Evolutionary conservation across 176 grass and related monocot genomes (phyloP), one percentile per base, ranked within the genome.

Genomic region (Oryza brachyantha): DNA sequence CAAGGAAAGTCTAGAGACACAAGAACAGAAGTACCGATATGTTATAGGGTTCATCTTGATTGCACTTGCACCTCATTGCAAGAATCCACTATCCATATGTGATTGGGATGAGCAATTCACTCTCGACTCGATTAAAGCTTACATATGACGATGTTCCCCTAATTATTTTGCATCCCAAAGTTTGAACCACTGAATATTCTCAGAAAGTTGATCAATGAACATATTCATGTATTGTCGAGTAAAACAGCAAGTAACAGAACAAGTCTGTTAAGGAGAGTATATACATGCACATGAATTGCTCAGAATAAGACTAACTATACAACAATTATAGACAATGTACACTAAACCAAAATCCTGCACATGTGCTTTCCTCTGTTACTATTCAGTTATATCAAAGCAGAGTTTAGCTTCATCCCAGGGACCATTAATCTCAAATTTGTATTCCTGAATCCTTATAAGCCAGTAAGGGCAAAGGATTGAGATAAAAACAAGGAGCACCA

Each of bases 361-460:
- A 72, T 48, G 35, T 50, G 14, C 78, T 22, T 63, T 75, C 16
- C 16, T 46, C 52, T 55, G 5, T 76, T 64, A n/a, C n/a, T n/a
- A 89, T 75, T 95, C 90, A 21, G 88, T 93, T 68, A 96, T 96
- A 87, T 99, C 92, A 86, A 95, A 99, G 84, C 92, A 96, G 35
- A 99, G 92, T 62, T 99, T 96, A 72, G 96, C 96, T 91, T 95
- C 96, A 73, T 96, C 86, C 92, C 96, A 95, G 21, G 92, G 92
- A 29, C 96, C 92, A 77, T 99, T 99, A 67, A 95, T 99, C 86
- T 99, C 96, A 85, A 99, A 99, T 78, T 99, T 99, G 84, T 99
- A 99, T 74, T 93, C 90, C 52, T 96, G 96, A 81, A 99, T 91
- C 71, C 90, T 99, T 72, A 95, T 87, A 84, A 99, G 96, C 96